phyloP scores from a whole-genome alignment of 768 basidiomycete species.

The Leccinum ochraceum region DNA sequence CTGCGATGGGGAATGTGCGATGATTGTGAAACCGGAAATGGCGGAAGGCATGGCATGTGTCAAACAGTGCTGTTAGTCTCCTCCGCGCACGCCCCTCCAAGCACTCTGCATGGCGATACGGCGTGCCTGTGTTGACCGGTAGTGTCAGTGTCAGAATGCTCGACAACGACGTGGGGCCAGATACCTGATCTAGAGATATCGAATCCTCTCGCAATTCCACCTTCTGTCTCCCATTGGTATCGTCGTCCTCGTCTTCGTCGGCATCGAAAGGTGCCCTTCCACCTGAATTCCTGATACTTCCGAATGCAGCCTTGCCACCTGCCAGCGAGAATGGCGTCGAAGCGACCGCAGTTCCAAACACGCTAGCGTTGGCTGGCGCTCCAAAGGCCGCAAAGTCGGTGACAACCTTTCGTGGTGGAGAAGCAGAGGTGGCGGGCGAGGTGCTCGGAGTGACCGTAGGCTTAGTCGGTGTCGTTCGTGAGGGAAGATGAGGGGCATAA shows the following conservation, averaged over 20 bases:
- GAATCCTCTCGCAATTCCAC: slow-evolving; percentile 80
- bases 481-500: slow-evolving; percentile 49
- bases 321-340: slow-evolving; percentile 79
- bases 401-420: slow-evolving; percentile 85
- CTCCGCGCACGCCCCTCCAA: slow-evolving; percentile 72
- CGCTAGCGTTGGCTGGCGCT: slow-evolving; percentile 69
- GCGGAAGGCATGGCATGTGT: slow-evolving; percentile 3
- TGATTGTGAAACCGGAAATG: slow-evolving; percentile 3
- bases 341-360: slow-evolving; percentile 82
- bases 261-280: slow-evolving; percentile 43
- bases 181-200: slow-evolving; percentile 91
- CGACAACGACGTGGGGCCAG: slow-evolving; percentile 16
- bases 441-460: slow-evolving; percentile 28
- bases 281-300: slow-evolving; percentile 58
- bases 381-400: slow-evolving; percentile 88
- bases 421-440: slow-evolving; percentile 36
- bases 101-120: slow-evolving; percentile 90
- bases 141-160: slow-evolving; percentile 7
- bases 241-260: slow-evolving; percentile 78
- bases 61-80: slow-evolving; percentile 22
- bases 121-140: slow-evolving; percentile 52
- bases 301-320: slow-evolving; percentile 83
- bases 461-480: slow-evolving; percentile 44
- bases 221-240: slow-evolving; percentile 62
- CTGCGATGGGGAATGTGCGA: slow-evolving; percentile 10